Conservation (phyloP, 2,329 filamentous ascomycete species). For the Didymella sp. region DNA sequence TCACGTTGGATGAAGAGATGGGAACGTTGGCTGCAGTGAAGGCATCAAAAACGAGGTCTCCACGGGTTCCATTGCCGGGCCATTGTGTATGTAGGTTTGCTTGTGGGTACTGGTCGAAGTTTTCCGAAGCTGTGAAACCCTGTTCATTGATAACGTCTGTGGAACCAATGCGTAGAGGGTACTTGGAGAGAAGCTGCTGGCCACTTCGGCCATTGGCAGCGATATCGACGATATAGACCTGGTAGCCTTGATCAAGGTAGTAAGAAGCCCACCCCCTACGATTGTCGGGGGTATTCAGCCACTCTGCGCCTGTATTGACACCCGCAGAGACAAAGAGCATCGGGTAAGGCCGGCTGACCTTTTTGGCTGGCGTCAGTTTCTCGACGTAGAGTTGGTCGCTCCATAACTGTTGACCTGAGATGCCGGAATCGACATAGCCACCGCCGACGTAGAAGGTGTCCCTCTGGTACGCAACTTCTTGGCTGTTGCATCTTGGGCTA, state of each 20-base stretch:
- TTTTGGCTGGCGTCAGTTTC: constrained; percentile 26
- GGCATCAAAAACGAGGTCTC: constrained; percentile 30
- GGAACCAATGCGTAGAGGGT: constrained; percentile 22
- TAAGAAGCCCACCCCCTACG: constrained; percentile 31
- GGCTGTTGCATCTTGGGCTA: constrained; percentile 27
- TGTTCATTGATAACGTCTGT: constrained; percentile 23
- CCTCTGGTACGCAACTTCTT: constrained; percentile 30
- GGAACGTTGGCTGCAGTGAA: constrained; percentile 27
- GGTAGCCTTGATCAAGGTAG: constrained; percentile 29
- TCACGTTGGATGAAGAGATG: constrained; percentile 24
- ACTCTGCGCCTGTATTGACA: constrained; percentile 27
- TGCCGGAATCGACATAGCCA: constrained; percentile 31
- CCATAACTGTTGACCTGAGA: constrained; percentile 27
- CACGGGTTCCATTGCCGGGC: constrained; percentile 26
- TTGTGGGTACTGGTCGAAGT: constrained; percentile 24
- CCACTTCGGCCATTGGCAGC: constrained; percentile 22
- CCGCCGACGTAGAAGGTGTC: constrained; percentile 39
- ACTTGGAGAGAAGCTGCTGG: constrained; percentile 16
- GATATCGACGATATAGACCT: constrained; percentile 32
- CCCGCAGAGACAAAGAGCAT: constrained; percentile 35
- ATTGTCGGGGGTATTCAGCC: constrained; percentile 28
- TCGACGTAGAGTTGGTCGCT: constrained; percentile 34
- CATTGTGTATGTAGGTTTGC: constrained; percentile 31
- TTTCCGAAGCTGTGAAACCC: constrained; percentile 25
- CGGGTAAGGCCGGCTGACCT: constrained; percentile 25